Evolutionary conservation across 768 basidiomycete genomes (phyloP).

Genomic region (Trametes maxima): DNA sequence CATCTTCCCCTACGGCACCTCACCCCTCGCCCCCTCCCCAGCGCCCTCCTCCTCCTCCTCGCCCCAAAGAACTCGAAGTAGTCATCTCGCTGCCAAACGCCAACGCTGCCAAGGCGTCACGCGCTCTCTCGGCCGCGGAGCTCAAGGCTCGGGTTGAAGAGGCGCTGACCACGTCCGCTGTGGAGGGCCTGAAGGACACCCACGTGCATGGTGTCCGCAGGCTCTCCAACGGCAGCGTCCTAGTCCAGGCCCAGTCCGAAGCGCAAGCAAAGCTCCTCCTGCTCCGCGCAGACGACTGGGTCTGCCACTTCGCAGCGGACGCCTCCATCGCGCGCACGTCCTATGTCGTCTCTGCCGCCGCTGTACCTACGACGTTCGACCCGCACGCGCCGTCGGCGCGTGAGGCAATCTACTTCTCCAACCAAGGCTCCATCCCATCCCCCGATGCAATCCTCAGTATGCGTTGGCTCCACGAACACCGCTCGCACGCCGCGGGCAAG

Average conservation of each 20-base stretch:
- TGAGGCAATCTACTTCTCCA: neutral
- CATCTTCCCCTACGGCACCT: neutral
- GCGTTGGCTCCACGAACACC: neutral
- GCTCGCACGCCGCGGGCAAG: neutral
- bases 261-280: neutral
- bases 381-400: neutral
- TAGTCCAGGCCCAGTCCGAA: neutral
- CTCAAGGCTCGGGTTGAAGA: neutral
- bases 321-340: neutral
- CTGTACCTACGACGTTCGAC: neutral
- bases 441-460: neutral
- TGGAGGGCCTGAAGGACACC: neutral
- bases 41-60: neutral
- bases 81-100: neutral
- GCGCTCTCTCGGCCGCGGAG: neutral
- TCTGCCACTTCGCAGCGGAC: neutral
- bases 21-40: neutral
- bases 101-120: neutral
- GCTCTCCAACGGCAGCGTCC: neutral
- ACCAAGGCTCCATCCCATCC: neutral
- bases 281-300: neutral
- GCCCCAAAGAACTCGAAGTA: neutral
- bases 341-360: neutral
- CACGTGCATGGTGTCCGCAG: neutral
- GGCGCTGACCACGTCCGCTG: neutral